Evolutionary conservation across 2,329 filamentous ascomycete species (phyloP), one percentile per base, ranked within the genome.

Genomic region (Cladosporium sp.): DNA sequence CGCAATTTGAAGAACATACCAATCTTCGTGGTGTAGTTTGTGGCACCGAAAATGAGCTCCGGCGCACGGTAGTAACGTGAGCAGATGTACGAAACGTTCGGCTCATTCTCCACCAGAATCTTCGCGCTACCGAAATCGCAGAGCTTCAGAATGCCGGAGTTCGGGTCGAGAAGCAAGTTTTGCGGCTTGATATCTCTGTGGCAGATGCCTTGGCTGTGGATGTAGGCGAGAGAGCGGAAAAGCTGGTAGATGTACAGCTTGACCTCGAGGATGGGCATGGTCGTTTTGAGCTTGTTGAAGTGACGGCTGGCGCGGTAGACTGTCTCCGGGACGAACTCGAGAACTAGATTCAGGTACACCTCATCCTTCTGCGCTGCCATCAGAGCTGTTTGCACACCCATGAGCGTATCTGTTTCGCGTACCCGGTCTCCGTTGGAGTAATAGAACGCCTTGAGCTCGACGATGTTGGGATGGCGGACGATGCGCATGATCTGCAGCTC

Each of bases 241-340:
- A 98, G 86, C 77, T 98, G 93, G 75, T 98, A 98, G 69, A 92
- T 98, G 78, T 97, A 98, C 56, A 98, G 85, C 78, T 98, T 98
- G 68, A 97, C 90, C 72, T 98, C 93, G 62, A 98, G 82, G 62
- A 92, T 95, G 13, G 93, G 93, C 93, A 98, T 98, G 47, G 92
- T 96, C 6, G 91, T 95, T 83, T 97, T 98, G 85, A 97, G 86
- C 78, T 98, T 98, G 80, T 94, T 97, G 80, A 98, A 98, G 76
- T 96, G 97, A 64, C 93, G 85, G 57, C 93, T 97, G 38, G 93
- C 93, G 65, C 93, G 85, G 72, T 98, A 98, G 45, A 98, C 93
- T 11, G 93, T 98, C 76, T 98, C 93, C 43, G 93, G 93, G 43
- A 98, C 93, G 64, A 90, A 98, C 70, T 98, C 93, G 70, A 97